Conservation (phyloP, 2,329 filamentous ascomycete genomes). For the Fusarium sp. region DNA sequence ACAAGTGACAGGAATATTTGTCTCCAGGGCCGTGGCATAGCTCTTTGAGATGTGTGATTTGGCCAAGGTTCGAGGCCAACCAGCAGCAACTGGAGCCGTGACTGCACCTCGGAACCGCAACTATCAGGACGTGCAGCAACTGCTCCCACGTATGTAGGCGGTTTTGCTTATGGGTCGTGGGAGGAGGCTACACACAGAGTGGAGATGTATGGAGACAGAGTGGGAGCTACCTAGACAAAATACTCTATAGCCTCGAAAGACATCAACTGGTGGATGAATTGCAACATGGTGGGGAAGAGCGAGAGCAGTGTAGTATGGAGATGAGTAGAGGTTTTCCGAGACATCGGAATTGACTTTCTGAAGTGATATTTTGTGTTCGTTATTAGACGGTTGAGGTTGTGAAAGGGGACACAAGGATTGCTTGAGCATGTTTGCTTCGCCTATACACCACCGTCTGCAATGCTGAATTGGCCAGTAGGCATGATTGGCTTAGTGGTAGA, state of each 20-base stretch:
- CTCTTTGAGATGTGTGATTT: neutral
- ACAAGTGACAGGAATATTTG: neutral
- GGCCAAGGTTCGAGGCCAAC: neutral
- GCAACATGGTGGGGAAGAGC: neutral
- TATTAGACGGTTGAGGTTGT: neutral
- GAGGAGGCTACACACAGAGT: neutral
- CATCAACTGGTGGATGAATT: slow-evolving; percentile 9
- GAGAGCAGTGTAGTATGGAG: neutral
- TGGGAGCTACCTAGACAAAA: neutral
- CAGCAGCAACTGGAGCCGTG: neutral
- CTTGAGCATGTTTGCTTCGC: neutral
- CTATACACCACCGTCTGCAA: neutral
- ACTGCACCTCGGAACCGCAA: neutral
- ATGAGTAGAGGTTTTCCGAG: neutral
- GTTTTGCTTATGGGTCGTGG: neutral
- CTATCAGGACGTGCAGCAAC: neutral
- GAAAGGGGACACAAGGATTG: neutral
- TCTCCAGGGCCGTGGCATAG: neutral
- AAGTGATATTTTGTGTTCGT: neutral
- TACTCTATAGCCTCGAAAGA: neutral
- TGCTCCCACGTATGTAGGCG: neutral
- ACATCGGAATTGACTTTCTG: neutral
- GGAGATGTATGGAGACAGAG: neutral
- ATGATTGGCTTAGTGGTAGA: slow-evolving; percentile 1
- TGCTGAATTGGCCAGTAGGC: neutral